Percentiles rank a stretch among this genome's conserved stretches.
Conservation (phyloP, 2,329 filamentous ascomycete species). For the Leptographium galeiforme region DNA sequence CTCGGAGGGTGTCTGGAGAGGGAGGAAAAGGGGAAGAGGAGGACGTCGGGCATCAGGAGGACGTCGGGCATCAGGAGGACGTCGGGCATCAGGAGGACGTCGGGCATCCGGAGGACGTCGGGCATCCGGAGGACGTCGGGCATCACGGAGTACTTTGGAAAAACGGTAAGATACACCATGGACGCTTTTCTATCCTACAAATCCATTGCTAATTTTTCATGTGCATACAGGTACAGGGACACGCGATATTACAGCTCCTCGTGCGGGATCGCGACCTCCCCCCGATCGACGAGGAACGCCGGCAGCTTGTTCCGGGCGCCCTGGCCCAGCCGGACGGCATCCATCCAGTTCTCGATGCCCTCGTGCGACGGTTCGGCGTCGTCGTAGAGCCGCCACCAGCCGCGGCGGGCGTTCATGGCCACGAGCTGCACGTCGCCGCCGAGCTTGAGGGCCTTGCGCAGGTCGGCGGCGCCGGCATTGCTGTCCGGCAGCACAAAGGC, state of each 20-base stretch:
- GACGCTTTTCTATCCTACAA: too few relatives aligned
- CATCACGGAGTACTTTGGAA: not conserved
- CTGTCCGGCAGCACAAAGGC: slow-evolving; percentile 58
- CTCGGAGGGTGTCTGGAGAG: not conserved
- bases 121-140: not conserved
- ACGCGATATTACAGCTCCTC: slow-evolving; percentile 24
- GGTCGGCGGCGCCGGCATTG: slow-evolving; percentile 39
- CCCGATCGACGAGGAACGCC: slow-evolving; percentile 34
- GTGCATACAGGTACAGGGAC: not conserved
- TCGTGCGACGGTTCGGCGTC: slow-evolving; percentile 40
- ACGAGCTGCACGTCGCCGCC: slow-evolving; percentile 52
- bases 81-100: not conserved
- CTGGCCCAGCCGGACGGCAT: slow-evolving; percentile 82
- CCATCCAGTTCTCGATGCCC: slow-evolving; percentile 73
- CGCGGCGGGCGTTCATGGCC: slow-evolving; percentile 70
- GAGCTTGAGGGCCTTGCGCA: slow-evolving; percentile 52
- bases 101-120: not conserved
- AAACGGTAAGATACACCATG: too few relatives aligned
- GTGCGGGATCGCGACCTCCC: slow-evolving; percentile 18
- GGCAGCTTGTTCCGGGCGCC: slow-evolving; percentile 66
- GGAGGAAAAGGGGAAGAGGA: not conserved
- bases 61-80: not conserved
- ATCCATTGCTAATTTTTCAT: not conserved
- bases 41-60: not conserved
- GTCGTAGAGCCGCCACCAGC: slow-evolving; percentile 71